Percentiles rank a stretch among this genome's conserved stretches.
These are phyloP conservation scores for Cladosporium sp. DNA, from an alignment of 2,329 filamentous ascomycete species.

Conservation along the genomic window DNA sequence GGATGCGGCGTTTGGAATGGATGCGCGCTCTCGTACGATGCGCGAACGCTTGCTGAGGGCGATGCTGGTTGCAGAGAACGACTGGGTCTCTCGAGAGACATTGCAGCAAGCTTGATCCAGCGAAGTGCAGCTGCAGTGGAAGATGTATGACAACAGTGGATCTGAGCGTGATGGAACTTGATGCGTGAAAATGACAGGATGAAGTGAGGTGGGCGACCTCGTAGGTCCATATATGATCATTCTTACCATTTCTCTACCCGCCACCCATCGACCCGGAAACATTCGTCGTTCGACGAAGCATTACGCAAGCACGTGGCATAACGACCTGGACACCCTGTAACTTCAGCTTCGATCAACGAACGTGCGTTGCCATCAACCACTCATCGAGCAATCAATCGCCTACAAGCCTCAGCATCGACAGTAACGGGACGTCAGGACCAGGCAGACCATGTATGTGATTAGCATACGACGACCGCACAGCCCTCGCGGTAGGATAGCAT, in stretches of 20 bases:
- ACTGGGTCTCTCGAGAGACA: slow-evolving; percentile 3
- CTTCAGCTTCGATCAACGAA: neutral
- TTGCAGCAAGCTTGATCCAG: neutral
- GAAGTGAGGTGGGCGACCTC: neutral
- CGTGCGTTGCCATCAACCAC: neutral
- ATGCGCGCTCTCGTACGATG: neutral
- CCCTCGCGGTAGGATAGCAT: neutral
- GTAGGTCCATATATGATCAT: neutral
- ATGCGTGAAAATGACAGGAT: too few species aligned
- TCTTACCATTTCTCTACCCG: neutral
- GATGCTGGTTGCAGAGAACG: neutral
- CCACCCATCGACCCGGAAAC: neutral
- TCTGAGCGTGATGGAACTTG: too few species aligned
- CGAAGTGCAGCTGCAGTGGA: too few species aligned
- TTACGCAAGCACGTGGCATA: neutral
- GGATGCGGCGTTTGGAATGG: neutral
- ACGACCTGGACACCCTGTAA: neutral
- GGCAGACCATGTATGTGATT: neutral
- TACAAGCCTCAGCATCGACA: neutral
- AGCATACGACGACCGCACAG: neutral
- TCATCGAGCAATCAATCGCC: neutral
- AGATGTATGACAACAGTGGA: too few species aligned
- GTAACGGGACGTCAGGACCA: neutral
- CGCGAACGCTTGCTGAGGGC: neutral
- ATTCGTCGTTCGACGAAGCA: neutral